phyloP scores from a whole-genome alignment of 2,329 filamentous ascomycete genomes.

The Tricladium varicosporioides region DNA sequence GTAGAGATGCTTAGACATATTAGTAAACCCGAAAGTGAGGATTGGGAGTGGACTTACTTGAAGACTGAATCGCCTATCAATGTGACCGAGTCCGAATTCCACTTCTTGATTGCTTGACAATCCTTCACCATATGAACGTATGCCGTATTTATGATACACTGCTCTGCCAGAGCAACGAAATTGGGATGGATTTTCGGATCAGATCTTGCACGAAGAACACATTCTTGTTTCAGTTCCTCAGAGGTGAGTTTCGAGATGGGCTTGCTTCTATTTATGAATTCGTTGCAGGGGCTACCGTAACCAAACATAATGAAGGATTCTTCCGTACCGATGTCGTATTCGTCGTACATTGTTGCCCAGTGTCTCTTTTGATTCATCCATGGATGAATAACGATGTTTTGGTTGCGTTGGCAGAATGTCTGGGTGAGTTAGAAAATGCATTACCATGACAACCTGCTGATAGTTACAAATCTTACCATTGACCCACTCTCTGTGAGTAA shows the following conservation, averaged over 20 bases:
- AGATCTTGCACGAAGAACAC: slow-evolving; percentile 15
- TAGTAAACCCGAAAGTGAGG: slow-evolving; percentile 2
- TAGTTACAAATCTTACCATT: slow-evolving; percentile 19
- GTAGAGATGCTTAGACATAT: slow-evolving; percentile 24
- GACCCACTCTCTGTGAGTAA: slow-evolving; percentile 20
- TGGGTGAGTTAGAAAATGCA: slow-evolving; percentile 11
- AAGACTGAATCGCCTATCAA: slow-evolving; percentile 27
- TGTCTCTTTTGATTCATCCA: slow-evolving; percentile 27
- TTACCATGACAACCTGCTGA: no score
- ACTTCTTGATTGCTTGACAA: slow-evolving; percentile 23
- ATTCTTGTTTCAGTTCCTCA: slow-evolving; percentile 27
- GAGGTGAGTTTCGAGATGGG: slow-evolving; percentile 17
- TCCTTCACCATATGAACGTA: slow-evolving; percentile 25
- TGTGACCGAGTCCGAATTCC: slow-evolving; percentile 25
- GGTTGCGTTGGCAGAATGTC: slow-evolving; percentile 25
- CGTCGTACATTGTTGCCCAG: slow-evolving; percentile 24
- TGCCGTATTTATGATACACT: slow-evolving; percentile 21
- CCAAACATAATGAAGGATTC: slow-evolving; percentile 33
- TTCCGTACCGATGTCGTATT: slow-evolving; percentile 22
- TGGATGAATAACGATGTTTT: slow-evolving; percentile 29
- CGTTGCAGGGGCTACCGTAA: slow-evolving; percentile 19
- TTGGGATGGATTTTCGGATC: slow-evolving; percentile 19
- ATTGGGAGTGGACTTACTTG: slow-evolving; percentile 10
- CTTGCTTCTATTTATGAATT: slow-evolving; percentile 27
- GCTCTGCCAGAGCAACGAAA: slow-evolving; percentile 22